Evolutionary conservation across 225 moss, liverwort and hornwort genomes (phyloP).

Genomic region (Thuidium tamariscinum): DNA sequence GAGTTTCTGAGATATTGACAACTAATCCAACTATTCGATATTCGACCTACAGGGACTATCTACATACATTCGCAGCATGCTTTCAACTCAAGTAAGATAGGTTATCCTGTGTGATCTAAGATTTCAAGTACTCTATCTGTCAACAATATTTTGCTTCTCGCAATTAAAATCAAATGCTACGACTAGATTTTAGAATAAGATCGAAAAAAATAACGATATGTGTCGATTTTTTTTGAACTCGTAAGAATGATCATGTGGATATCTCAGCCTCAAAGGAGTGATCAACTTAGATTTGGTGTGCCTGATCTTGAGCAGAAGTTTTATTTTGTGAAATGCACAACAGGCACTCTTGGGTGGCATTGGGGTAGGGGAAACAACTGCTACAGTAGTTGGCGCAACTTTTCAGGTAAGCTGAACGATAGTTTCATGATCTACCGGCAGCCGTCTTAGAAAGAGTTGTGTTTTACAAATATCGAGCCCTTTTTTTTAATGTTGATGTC

Average conservation of each 20-base stretch:
- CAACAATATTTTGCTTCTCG: neutral
- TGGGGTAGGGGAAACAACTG: slow-evolving; percentile 95
- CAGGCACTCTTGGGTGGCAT: slow-evolving; percentile 97
- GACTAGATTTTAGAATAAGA: neutral
- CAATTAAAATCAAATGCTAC: neutral
- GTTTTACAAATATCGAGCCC: neutral
- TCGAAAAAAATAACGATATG: neutral
- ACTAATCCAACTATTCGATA: neutral
- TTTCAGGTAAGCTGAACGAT: slow-evolving; percentile 49
- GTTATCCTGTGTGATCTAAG: neutral
- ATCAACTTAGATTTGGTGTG: slow-evolving; percentile 1
- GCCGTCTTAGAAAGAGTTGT: neutral
- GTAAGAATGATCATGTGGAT: neutral
- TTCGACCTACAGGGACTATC: slow-evolving; percentile 64
- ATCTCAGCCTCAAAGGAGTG: neutral
- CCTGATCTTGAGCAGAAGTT: neutral
- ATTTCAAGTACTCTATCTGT: neutral
- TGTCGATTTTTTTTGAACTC: neutral
- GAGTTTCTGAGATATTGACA: neutral
- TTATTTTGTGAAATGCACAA: slow-evolving; percentile 10
- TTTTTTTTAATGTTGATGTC: neutral
- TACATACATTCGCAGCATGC: slow-evolving; percentile 98
- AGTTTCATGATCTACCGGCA: neutral
- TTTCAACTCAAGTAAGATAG: slow-evolving; percentile 84
- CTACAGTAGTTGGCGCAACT: slow-evolving; percentile 95